phyloP scores from a whole-genome alignment of 495 filamentous ascomycete genomes.

The Astrothelium macrocarpum region DNA sequence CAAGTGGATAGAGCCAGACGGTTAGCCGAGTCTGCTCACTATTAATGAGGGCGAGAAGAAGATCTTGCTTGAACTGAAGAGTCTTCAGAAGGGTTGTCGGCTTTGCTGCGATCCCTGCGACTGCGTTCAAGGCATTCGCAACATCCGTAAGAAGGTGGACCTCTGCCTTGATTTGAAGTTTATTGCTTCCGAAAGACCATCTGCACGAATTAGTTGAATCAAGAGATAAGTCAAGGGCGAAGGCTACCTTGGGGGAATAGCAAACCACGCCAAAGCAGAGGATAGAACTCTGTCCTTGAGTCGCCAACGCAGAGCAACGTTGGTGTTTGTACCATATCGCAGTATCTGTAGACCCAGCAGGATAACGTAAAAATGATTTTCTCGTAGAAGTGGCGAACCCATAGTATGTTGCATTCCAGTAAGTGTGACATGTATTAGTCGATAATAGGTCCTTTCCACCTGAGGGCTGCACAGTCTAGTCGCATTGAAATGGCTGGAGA shows the following conservation, averaged over 20 bases:
- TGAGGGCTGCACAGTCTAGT: constrained; percentile 70
- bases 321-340: constrained; percentile 54
- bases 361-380: constrained; percentile 80
- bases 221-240: background rate
- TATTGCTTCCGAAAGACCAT: constrained; percentile 95
- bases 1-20: constrained; percentile 84
- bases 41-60: constrained; percentile 67
- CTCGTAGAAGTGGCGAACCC: constrained; percentile 77
- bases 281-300: constrained; percentile 83
- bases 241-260: constrained; percentile 53
- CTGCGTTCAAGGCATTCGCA: constrained; percentile 46
- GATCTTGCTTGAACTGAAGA: constrained; percentile 65
- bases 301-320: constrained; percentile 52
- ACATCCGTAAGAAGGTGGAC: constrained; percentile 73
- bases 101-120: constrained; percentile 48
- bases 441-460: constrained; percentile 67
- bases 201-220: constrained; percentile 23
- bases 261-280: constrained; percentile 82
- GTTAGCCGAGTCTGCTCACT: constrained; percentile 75
- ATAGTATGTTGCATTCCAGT: constrained; percentile 57
- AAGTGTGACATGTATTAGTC: constrained; percentile 66
- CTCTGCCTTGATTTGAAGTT: constrained; percentile 87
- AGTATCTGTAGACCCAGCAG: constrained; percentile 72
- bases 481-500: constrained; percentile 89
- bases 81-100: constrained; percentile 48